phyloP scores from a whole-genome alignment of 257 asterid species.

The Solanum corneliomulleri region DNA sequence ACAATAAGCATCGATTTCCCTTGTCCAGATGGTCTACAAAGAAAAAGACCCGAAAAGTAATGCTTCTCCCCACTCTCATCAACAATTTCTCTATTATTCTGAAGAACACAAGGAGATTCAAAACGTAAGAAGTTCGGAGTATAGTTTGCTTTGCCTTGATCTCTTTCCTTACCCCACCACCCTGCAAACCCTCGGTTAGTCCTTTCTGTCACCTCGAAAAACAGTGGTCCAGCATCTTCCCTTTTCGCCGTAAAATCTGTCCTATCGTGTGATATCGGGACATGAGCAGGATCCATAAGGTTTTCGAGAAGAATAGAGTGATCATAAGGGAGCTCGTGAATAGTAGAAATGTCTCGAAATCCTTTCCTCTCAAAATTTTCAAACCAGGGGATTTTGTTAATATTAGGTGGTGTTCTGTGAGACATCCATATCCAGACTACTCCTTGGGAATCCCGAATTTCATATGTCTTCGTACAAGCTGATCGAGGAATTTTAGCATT shows the following conservation, averaged over 20 bases:
- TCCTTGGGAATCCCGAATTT: slow-evolving; percentile 77
- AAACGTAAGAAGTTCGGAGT: slow-evolving; percentile 48
- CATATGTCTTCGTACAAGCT: slow-evolving; percentile 62
- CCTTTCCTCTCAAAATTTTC: slow-evolving; percentile 67
- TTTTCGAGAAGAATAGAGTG: slow-evolving; percentile 92
- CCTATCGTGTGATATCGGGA: slow-evolving; percentile 87
- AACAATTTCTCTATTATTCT: slow-evolving; percentile 54
- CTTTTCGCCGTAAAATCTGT: slow-evolving; percentile 80
- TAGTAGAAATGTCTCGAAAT: slow-evolving; percentile 57
- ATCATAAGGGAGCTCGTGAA: slow-evolving; percentile 90
- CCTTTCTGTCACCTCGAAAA: slow-evolving; percentile 68
- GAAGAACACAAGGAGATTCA: slow-evolving; percentile 82
- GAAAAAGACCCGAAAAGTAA: slow-evolving; percentile 67
- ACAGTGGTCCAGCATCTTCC: slow-evolving; percentile 68
- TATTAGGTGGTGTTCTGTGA: slow-evolving; percentile 45
- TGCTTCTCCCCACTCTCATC: slow-evolving; percentile 43
- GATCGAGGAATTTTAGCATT: slow-evolving; percentile 79
- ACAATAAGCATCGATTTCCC: slow-evolving; percentile 96
- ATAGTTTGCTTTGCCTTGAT: slow-evolving; percentile 38
- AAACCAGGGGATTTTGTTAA: slow-evolving; percentile 68
- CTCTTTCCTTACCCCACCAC: slow-evolving; percentile 64
- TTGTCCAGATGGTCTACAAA: slow-evolving; percentile 87
- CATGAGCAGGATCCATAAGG: slow-evolving; percentile 98
- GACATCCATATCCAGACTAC: slow-evolving; percentile 98
- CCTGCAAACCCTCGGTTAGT: slow-evolving; percentile 86